A percentile compares a stretch with the other conserved stretches of the same genome.
These are phyloP conservation scores for Fusarium abutilonis DNA, from an alignment of 2,329 filamentous ascomycete genomes.

Conservation along the genomic window DNA sequence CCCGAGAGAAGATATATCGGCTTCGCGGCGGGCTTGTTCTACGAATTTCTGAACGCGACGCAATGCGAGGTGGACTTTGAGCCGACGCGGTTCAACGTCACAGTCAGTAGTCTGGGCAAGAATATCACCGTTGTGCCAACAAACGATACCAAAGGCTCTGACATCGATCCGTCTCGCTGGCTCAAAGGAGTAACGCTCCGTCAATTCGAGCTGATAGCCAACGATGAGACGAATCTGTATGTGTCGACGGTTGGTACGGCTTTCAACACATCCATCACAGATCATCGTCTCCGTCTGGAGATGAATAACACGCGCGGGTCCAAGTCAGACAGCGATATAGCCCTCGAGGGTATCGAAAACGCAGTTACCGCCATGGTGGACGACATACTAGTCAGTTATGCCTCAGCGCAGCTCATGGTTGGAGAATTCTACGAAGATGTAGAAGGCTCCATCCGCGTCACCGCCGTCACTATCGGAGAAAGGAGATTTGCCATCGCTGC, in stretches of 20 bases:
- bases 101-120: slow-evolving; percentile 3
- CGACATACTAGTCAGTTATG: slow-evolving; percentile 3
- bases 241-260: slow-evolving; percentile 50
- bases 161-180: slow-evolving; percentile 18
- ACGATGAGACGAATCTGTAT: slow-evolving; percentile 51
- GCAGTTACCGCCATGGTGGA: background rate
- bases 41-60: slow-evolving; percentile 5
- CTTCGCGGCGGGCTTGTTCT: slow-evolving; percentile 4
- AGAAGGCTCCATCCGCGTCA: background rate
- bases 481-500: slow-evolving; percentile 19
- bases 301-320: slow-evolving; percentile 9
- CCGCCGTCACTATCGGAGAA: slow-evolving; percentile 14
- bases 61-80: slow-evolving; percentile 20
- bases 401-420: slow-evolving; percentile 9
- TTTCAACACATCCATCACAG: slow-evolving; percentile 47
- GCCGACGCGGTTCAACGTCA: slow-evolving; percentile 15
- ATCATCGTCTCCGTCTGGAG: slow-evolving; percentile 14
- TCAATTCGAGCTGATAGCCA: slow-evolving; percentile 50
- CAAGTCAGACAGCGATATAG: background rate
- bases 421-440: background rate
- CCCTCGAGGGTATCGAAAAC: slow-evolving; percentile 2
- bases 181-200: slow-evolving; percentile 39
- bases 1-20: slow-evolving; percentile 14
- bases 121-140: slow-evolving; percentile 21
- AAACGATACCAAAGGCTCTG: slow-evolving; percentile 1